Evolutionary conservation across 75 land plant species (phyloP), one percentile per base, ranked within the genome.

Genomic region (Chamaecyparis obtusa): DNA sequence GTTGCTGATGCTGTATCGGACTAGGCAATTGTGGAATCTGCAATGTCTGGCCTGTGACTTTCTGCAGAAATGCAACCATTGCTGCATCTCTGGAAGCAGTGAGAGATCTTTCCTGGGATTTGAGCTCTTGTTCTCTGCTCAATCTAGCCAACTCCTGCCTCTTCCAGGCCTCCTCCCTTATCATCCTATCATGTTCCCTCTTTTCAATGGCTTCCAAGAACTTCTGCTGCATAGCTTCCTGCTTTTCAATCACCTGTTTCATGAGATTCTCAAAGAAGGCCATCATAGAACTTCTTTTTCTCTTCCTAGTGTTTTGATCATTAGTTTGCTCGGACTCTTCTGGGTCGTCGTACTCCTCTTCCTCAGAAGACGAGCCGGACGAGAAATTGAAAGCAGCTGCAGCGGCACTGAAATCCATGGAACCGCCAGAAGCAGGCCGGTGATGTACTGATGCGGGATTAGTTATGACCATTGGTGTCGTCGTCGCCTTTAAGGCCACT

Each of bases 151-250:
- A 79, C 85, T 92, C 93, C 88, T 91, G 92, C 84, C 88, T 83
- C 84, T 84, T 88, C 92, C 92, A 92, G 33, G 89, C 92, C 48
- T 92, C 93, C 30, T 92, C 93, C 64, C 89, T 86, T 35, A 76
- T 87, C 87, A 87, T 80, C 85, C 93, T 90, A 0, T 92, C 93
- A 11, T 85, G 87, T 75, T 92, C 93, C 30, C 92, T 49, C 72
- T 64, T 85, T 36, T 92, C 93, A 81, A 92, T 90, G 7, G 93
- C 86, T 54, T 92, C 92, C 15, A 92, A 55, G 77, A 92, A 91
- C 90, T 88, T 90, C 83, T 85, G 87, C 74, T 92, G 93, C 93
- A 92, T 90, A 11, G 85, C 79, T 81, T 92, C 93, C 85, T 92
- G 93, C 84, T 88, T 90, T 21, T 92, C 93, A 27, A 88, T 86